These are phyloP conservation scores for Oidiodendron maius DNA, from an alignment of 495 filamentous ascomycete genomes.

Conservation along the genomic window DNA sequence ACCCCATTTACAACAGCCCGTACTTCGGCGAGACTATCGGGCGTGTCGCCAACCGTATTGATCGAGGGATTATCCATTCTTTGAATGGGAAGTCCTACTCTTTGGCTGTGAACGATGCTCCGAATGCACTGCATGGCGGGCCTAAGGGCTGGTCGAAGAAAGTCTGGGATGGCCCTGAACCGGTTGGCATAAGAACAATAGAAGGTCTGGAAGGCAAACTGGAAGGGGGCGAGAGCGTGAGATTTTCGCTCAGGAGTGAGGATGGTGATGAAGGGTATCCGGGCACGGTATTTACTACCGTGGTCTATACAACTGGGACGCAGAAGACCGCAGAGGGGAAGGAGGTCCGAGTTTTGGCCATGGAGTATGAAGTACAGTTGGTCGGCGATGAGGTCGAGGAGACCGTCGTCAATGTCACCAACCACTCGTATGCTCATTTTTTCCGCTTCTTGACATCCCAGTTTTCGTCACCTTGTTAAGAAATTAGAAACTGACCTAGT, in stretches of 20 bases:
- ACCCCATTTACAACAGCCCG: slow-evolving; percentile 64
- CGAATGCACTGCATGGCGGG: slow-evolving; percentile 81
- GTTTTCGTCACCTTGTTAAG: background rate
- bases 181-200: slow-evolving; percentile 42
- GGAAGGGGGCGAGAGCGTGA: slow-evolving; percentile 66
- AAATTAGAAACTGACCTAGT: background rate
- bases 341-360: slow-evolving; percentile 59
- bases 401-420: slow-evolving; percentile 86
- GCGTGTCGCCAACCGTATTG: slow-evolving; percentile 83
- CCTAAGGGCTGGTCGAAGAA: slow-evolving; percentile 77
- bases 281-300: slow-evolving; percentile 69
- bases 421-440: slow-evolving; percentile 67
- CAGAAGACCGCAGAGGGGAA: slow-evolving; percentile 51
- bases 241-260: slow-evolving; percentile 65
- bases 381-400: slow-evolving; percentile 71
- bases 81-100: slow-evolving; percentile 68
- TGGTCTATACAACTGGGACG: slow-evolving; percentile 72
- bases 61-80: slow-evolving; percentile 58
- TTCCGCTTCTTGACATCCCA: background rate
- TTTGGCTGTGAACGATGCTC: slow-evolving; percentile 67
- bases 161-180: slow-evolving; percentile 69
- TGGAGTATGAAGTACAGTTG: slow-evolving; percentile 86
- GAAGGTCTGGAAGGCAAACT: slow-evolving; percentile 44
- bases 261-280: slow-evolving; percentile 86
- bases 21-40: slow-evolving; percentile 94